Percentiles rank a stretch among this genome's conserved stretches.
Evolutionary conservation across 1,284 basidiomycete genomes (phyloP).

Genomic region (Cryptococcus hybrid): DNA sequence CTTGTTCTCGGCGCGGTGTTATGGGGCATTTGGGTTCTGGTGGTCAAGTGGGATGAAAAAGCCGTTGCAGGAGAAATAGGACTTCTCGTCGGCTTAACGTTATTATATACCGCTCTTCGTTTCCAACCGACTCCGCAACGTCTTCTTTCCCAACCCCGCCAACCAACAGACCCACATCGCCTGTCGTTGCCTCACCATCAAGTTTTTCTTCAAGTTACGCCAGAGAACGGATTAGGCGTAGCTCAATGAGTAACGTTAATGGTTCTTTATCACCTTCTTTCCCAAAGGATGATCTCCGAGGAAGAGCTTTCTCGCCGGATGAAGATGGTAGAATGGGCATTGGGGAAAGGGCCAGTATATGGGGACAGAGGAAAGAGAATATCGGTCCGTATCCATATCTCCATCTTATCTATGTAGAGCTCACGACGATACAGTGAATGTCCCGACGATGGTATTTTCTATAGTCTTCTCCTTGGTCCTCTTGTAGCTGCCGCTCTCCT

Average conservation of each 20-base stretch:
- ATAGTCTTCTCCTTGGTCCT: slow-evolving; percentile 73
- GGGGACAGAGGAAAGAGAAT: slow-evolving; percentile 49
- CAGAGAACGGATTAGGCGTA: slow-evolving; percentile 15
- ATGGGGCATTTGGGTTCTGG: slow-evolving; percentile 32
- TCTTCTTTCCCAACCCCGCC: slow-evolving; percentile 9
- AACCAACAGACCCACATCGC: slow-evolving; percentile 7
- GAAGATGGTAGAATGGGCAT: slow-evolving; percentile 22
- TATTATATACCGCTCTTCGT: slow-evolving; percentile 23
- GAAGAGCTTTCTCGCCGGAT: slow-evolving; percentile 2
- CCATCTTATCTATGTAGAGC: background rate
- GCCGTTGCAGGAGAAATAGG: slow-evolving; percentile 42
- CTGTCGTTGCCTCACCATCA: slow-evolving; percentile 3
- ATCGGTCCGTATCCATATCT: slow-evolving; percentile 29
- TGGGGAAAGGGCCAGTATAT: slow-evolving; percentile 40
- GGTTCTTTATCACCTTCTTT: background rate
- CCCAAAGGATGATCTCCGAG: slow-evolving; percentile 15
- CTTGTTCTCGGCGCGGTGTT: slow-evolving; percentile 35
- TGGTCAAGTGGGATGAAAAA: slow-evolving; percentile 35
- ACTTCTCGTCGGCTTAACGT: slow-evolving; percentile 25
- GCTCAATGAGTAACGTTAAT: background rate
- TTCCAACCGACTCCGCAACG: slow-evolving; percentile 11
- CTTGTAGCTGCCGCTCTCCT: slow-evolving; percentile 67
- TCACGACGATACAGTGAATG: slow-evolving; percentile 60
- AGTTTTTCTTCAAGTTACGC: background rate
- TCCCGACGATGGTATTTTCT: slow-evolving; percentile 77